Percentiles rank a stretch among this genome's conserved stretches.
Conservation (phyloP, 768 basidiomycete genomes). For the Cystobasidiopsis lactophilus region DNA sequence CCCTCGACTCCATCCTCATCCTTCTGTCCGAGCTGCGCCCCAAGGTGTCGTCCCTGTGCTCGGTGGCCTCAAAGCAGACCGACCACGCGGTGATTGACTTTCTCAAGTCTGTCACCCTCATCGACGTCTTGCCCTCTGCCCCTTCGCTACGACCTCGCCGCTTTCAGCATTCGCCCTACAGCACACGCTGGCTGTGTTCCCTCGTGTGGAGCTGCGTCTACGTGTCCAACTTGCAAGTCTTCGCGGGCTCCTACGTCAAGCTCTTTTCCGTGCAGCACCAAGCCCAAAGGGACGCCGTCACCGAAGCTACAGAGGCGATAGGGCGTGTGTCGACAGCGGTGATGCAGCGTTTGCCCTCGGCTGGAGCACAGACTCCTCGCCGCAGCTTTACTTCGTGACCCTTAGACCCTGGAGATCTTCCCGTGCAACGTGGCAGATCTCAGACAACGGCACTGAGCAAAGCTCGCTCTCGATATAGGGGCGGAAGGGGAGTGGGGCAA, state of each 20-base stretch:
- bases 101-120: slow-evolving; percentile 44
- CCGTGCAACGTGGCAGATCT: no score
- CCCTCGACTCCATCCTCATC: slow-evolving; percentile 67
- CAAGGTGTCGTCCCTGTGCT: slow-evolving; percentile 52
- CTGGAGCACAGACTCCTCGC: no score
- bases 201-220: slow-evolving; percentile 92
- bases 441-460: no score
- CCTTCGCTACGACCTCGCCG: slow-evolving; percentile 44
- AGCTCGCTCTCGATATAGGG: no score
- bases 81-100: slow-evolving; percentile 51
- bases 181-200: slow-evolving; percentile 52
- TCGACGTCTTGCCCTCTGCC: slow-evolving; percentile 44
- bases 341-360: no score
- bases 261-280: neutral
- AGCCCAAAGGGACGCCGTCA: neutral
- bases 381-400: no score
- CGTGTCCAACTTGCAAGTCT: slow-evolving; percentile 26
- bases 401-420: no score
- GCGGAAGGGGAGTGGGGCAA: no score
- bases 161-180: slow-evolving; percentile 40
- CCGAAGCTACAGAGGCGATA: neutral
- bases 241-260: neutral
- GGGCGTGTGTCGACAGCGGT: neutral
- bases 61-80: slow-evolving; percentile 40
- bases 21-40: slow-evolving; percentile 72